Evolutionary conservation across 805 yeast species (phyloP), one percentile per base, ranked within the genome.

Genomic region (Yarrowia bubula): DNA sequence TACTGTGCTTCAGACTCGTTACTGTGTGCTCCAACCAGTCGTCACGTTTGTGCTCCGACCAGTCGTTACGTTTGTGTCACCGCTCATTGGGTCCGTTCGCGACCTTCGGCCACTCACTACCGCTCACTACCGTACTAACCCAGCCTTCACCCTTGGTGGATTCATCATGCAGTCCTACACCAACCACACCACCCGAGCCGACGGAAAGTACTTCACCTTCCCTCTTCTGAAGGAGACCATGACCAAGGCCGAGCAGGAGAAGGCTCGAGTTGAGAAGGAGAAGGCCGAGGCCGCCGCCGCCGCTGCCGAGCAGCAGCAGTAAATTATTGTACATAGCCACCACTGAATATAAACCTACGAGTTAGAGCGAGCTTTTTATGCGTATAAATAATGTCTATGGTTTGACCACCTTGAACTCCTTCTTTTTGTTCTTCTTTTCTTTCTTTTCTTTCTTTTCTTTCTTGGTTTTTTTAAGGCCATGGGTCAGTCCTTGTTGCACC

Each of bases 401-500:
- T 14, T 58, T 58, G 11, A 35, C 35, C 51, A 58, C 51, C 42
- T 58, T 43, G 28, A 11, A 35, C 7, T 44, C 42, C 51, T 58
- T 58, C 18, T 58, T 58, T 35, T 32, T 35, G 15, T 58, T 58
- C n/a, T 43, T 55, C 38, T 46, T 38, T 17, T 48, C 46, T 0
- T 37, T 41, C 48, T 67, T 62, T 18, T 50, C 37, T 14, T 65
- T 63, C 33, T 66, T 48, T 62, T 43, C 41, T 55, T 68, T 69
- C 22, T 38, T 41, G 14, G n/a, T 14, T 37, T 37, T 44, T 41
- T 64, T 68, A 28, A 68, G 47, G 13, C 67, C 60, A 46, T 71
- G 73, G 1, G 70, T 8, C 13, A 71, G 64, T 1, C 70, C 70
- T 35, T 57, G 32, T 10, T 43, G 46, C 4, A 33, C 17, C 43